Evolutionary conservation across 2,329 filamentous ascomycete genomes (phyloP).

Genomic region (Aspergillus luchuensis): DNA sequence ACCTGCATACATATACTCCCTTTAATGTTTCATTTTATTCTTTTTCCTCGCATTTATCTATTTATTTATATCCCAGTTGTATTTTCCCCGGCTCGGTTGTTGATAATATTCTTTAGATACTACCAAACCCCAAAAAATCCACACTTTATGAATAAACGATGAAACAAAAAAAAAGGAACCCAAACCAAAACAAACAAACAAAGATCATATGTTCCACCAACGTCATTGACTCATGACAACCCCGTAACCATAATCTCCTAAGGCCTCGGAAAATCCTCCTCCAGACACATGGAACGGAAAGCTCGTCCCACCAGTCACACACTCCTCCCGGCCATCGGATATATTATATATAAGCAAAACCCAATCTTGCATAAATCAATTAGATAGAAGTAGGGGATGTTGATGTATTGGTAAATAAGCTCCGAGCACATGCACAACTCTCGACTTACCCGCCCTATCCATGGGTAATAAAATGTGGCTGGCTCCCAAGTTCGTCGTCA

Average conservation of each 20-base stretch:
- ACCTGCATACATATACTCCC: slow-evolving; percentile 3
- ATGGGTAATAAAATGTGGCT: neutral
- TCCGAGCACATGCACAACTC: neutral
- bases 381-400: neutral
- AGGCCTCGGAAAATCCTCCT: neutral
- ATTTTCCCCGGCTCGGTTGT: neutral
- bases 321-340: neutral
- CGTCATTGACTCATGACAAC: neutral
- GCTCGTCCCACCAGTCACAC: neutral
- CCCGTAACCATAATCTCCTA: neutral
- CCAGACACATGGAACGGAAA: neutral
- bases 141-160: neutral
- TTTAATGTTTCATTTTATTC: neutral
- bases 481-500: neutral
- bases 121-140: neutral
- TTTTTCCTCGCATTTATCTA: neutral
- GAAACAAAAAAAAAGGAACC: too few species aligned
- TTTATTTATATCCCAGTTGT: slow-evolving; percentile 1
- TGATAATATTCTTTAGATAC: neutral
- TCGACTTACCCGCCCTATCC: neutral
- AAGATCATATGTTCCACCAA: neutral
- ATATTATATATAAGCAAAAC: neutral
- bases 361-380: neutral
- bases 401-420: neutral
- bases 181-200: too few species aligned